phyloP scores from a whole-genome alignment of 1,284 basidiomycete genomes.

The Abortiporus biennis region DNA sequence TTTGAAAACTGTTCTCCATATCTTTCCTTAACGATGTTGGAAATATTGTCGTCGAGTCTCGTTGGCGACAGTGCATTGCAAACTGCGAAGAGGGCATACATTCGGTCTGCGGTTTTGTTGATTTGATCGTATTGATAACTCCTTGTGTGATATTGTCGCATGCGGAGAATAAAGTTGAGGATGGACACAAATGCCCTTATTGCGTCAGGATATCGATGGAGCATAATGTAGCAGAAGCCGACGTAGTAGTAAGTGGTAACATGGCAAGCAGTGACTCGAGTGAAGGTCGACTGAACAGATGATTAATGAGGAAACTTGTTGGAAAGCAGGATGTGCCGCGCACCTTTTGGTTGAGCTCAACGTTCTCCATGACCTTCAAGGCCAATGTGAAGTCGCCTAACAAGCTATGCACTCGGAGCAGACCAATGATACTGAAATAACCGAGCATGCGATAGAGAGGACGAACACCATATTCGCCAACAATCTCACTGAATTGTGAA shows the following conservation, averaged over 20 bases:
- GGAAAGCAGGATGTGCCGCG: conserved; percentile 1
- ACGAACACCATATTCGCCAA: conserved; percentile 87
- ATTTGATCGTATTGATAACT: conserved; percentile 98
- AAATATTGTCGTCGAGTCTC: conserved; percentile 90
- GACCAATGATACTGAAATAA: conserved; percentile 94
- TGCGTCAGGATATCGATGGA: conserved; percentile 92
- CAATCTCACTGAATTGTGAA: conserved; percentile 56
- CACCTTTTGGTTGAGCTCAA: conserved; percentile 84
- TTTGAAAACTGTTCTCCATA: conserved; percentile 88
- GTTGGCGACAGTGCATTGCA: conserved; percentile 90
- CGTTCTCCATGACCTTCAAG: conserved; percentile 91
- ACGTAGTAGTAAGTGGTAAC: conserved; percentile 95
- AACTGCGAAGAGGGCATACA: conserved; percentile 95
- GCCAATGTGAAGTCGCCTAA: conserved; percentile 96
- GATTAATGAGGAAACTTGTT: conserved; percentile 24
- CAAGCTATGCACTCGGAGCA: conserved; percentile 92
- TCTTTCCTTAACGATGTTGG: conserved; percentile 89
- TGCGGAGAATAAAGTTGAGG: conserved; percentile 89
- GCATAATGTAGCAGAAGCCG: conserved; percentile 94
- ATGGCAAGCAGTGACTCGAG: conserved; percentile 90
- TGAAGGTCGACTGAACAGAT: conserved; percentile 63
- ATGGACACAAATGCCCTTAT: conserved; percentile 91
- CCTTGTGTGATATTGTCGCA: conserved; percentile 92
- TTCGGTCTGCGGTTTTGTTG: conserved; percentile 94
- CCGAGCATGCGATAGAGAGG: conserved; percentile 96